Evolutionary conservation across 75 land plant genomes (phyloP).

Genomic region (Sequoia sempervirens): DNA sequence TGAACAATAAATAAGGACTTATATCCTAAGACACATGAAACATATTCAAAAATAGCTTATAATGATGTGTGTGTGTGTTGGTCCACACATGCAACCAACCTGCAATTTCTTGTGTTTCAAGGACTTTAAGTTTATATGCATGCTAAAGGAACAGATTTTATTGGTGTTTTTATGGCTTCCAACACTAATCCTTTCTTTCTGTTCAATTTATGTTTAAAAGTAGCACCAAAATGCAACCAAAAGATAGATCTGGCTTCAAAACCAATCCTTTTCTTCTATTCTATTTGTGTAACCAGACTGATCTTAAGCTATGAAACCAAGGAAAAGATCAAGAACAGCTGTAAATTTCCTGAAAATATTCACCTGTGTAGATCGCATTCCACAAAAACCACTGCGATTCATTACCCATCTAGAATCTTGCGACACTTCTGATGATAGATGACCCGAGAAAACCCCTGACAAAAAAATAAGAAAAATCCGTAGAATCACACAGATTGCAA

Average conservation of each 20-base stretch:
- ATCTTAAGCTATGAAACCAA: not conserved
- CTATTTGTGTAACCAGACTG: not conserved
- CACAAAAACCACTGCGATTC: slow-evolving; percentile 68
- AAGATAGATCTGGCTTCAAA: not conserved
- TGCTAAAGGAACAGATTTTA: not conserved
- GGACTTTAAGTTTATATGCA: not conserved
- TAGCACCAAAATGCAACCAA: not conserved
- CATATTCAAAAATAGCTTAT: not conserved
- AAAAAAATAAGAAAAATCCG: slow-evolving; percentile 9
- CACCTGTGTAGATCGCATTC: slow-evolving; percentile 75
- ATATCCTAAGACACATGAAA: not conserved
- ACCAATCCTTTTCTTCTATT: not conserved
- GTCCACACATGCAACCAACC: not conserved
- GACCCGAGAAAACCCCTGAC: slow-evolving; percentile 56
- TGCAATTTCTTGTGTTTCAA: not conserved
- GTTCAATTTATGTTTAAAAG: not conserved
- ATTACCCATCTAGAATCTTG: slow-evolving; percentile 55
- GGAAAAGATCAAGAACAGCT: not conserved
- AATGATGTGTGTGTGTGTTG: not conserved
- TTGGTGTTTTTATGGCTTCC: not conserved
- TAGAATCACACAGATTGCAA: not conserved
- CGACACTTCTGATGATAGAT: slow-evolving; percentile 45
- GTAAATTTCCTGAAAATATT: not conserved
- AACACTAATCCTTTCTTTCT: not conserved
- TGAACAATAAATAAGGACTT: not conserved